phyloP scores from a whole-genome alignment of 164 flowering plant species.

The Vitis riparia region DNA sequence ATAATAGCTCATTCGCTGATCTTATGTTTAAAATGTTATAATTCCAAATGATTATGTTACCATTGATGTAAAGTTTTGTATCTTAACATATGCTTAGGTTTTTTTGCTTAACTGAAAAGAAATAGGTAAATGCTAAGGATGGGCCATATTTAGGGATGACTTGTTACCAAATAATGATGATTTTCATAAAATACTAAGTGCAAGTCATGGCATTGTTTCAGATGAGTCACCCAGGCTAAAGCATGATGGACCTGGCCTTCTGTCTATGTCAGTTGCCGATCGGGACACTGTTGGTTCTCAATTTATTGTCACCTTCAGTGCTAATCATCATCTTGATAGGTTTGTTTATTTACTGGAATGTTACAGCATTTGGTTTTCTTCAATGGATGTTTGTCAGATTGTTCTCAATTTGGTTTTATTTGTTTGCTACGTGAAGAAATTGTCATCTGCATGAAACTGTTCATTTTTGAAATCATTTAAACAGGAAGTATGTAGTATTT shows the following conservation, averaged over 20 bases:
- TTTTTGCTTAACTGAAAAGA: too few relatives aligned
- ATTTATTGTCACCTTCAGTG: constrained; percentile 73
- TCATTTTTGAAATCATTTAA: background rate
- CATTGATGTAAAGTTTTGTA: too few relatives aligned
- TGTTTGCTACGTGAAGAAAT: background rate
- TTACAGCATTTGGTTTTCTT: constrained; percentile 1
- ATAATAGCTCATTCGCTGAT: too few relatives aligned
- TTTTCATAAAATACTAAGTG: background rate
- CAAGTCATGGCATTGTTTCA: constrained; percentile 29
- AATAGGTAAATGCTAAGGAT: too few relatives aligned
- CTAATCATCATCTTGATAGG: constrained; percentile 88
- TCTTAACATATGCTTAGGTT: too few relatives aligned
- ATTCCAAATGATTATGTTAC: too few relatives aligned
- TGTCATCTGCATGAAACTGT: background rate
- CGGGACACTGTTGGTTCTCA: constrained; percentile 79
- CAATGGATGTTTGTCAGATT: background rate
- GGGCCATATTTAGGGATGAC: too few relatives aligned
- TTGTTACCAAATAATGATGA: too few relatives aligned
- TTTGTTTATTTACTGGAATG: constrained; percentile 21
- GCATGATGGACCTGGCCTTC: constrained; percentile 83
- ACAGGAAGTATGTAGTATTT: constrained; percentile 84
- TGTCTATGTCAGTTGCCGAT: constrained; percentile 87
- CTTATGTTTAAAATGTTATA: too few relatives aligned
- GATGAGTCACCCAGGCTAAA: constrained; percentile 73
- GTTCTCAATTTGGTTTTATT: background rate